These are phyloP conservation scores for Fusarium devonianum DNA, from an alignment of 2,329 filamentous ascomycete genomes.

Conservation along the genomic window DNA sequence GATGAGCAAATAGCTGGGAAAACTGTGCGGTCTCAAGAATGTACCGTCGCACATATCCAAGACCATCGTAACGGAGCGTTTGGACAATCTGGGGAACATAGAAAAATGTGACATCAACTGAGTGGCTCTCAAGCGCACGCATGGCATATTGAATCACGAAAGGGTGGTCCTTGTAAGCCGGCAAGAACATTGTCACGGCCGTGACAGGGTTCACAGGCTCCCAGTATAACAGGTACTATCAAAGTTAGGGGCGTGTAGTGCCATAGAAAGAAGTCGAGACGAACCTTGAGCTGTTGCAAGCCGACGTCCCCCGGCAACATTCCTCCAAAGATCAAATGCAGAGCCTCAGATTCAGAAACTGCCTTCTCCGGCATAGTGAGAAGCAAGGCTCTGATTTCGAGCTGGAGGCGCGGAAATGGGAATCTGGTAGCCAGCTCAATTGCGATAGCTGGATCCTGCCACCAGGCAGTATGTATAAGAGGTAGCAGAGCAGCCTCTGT, in stretches of 20 bases:
- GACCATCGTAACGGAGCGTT: slow-evolving; percentile 85
- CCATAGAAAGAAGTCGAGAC: neutral
- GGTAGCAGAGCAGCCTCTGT: slow-evolving; percentile 60
- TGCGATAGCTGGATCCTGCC: slow-evolving; percentile 84
- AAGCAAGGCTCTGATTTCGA: slow-evolving; percentile 80
- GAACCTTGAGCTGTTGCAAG: slow-evolving; percentile 80
- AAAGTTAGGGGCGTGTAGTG: slow-evolving; percentile 23
- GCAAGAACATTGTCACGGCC: slow-evolving; percentile 91
- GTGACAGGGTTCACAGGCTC: slow-evolving; percentile 90
- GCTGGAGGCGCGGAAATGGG: slow-evolving; percentile 73
- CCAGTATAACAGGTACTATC: slow-evolving; percentile 89
- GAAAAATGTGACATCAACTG: slow-evolving; percentile 97
- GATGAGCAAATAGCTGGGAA: slow-evolving; percentile 97
- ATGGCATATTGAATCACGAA: slow-evolving; percentile 97
- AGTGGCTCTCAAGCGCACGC: slow-evolving; percentile 90
- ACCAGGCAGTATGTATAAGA: slow-evolving; percentile 84
- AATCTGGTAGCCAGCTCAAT: slow-evolving; percentile 84
- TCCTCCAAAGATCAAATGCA: slow-evolving; percentile 82
- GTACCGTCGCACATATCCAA: slow-evolving; percentile 95
- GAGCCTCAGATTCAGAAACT: slow-evolving; percentile 79
- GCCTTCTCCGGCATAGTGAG: slow-evolving; percentile 86
- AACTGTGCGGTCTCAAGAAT: slow-evolving; percentile 97
- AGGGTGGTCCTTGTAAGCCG: slow-evolving; percentile 88
- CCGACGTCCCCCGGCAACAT: slow-evolving; percentile 80
- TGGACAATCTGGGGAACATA: slow-evolving; percentile 99